Base-by-base conservation (phyloP, 179 eudicot genomes). In the Pouteria campechiana region DNA sequence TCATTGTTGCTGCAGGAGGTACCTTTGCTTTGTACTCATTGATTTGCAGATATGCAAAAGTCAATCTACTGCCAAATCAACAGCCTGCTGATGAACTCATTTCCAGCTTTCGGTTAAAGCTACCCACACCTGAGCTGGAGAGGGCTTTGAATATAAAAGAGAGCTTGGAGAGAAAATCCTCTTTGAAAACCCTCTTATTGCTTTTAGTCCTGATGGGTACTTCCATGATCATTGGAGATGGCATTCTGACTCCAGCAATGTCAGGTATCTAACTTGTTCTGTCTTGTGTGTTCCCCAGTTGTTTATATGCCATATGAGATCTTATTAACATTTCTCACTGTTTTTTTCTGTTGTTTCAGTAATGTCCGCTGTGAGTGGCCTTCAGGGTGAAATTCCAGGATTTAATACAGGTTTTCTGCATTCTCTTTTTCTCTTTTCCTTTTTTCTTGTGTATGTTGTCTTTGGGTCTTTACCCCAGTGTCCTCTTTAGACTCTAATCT, bases 281-380 rank as follows among this genome's bases (percentile, higher is more conserved):
- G n/a, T n/a, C n/a, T n/a, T 7, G 0, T 25, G 4, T 28, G 8
- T 17, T 33, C n/a, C n/a, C n/a, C n/a, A n/a, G n/a, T n/a, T n/a
- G n/a, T n/a, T n/a, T n/a, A n/a, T n/a, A n/a, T n/a, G n/a, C n/a
- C n/a, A n/a, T n/a, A n/a, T n/a, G n/a, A n/a, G n/a, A n/a, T n/a
- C n/a, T n/a, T n/a, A n/a, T n/a, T n/a, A n/a, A n/a, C n/a, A n/a
- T n/a, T 53, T 25, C 40, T 46, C 27, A 39, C 28, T 10, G 1
- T 13, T 2, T 28, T 54, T 46, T 54, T 34, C 35, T 49, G 22
- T 69, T 68, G 73, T n/a, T n/a, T n/a, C 95, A 89, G 97, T 89
- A 37, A 85, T 89, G 97, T 89, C 97, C 51, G 95, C 97, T 59
- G 97, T 85, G 58, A 89, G 95, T 52, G 97, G 97, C 52, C 53